Evolutionary conservation across 805 yeast genomes (phyloP).

Genomic region (Metschnikowia cubensis): DNA sequence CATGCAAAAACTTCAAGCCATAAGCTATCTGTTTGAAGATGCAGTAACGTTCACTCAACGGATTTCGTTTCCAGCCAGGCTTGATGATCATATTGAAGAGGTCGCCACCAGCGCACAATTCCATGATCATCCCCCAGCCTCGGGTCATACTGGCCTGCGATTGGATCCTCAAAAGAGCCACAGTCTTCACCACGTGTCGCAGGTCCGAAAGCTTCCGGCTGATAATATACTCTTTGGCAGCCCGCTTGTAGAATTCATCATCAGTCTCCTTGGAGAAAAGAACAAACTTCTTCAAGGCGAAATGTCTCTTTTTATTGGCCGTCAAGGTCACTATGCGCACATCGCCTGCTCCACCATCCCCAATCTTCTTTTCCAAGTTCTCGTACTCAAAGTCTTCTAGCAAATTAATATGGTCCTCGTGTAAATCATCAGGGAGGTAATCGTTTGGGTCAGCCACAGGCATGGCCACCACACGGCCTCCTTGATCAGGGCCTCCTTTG

Average conservation of each 20-base stretch:
- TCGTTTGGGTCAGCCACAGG: conserved; percentile 68
- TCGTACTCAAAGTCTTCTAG: conserved; percentile 53
- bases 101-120: conserved; percentile 60
- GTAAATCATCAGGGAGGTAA: conserved; percentile 51
- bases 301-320: conserved; percentile 42
- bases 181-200: conserved; percentile 57
- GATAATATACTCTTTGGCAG: conserved; percentile 59
- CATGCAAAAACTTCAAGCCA: conserved; percentile 62
- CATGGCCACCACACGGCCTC: conserved; percentile 49
- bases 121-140: conserved; percentile 77
- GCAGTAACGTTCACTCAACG: conserved; percentile 54
- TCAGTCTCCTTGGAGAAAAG: conserved; percentile 60
- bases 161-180: conserved; percentile 54
- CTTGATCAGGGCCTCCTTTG: conserved; percentile 34
- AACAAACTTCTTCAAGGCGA: conserved; percentile 63
- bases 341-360: conserved; percentile 70
- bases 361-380: conserved; percentile 45
- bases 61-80: conserved; percentile 56
- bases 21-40: conserved; percentile 63
- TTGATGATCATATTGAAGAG: conserved; percentile 51
- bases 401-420: conserved; percentile 46
- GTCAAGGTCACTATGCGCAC: conserved; percentile 45
- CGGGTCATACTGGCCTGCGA: conserved; percentile 50
- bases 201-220: conserved; percentile 52
- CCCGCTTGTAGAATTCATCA: conserved; percentile 60